A percentile compares a stretch with the other conserved stretches of the same genome.
These are phyloP conservation scores for Exophiala calicioides DNA, from an alignment of 2,329 filamentous ascomycete species.

Conservation along the genomic window DNA sequence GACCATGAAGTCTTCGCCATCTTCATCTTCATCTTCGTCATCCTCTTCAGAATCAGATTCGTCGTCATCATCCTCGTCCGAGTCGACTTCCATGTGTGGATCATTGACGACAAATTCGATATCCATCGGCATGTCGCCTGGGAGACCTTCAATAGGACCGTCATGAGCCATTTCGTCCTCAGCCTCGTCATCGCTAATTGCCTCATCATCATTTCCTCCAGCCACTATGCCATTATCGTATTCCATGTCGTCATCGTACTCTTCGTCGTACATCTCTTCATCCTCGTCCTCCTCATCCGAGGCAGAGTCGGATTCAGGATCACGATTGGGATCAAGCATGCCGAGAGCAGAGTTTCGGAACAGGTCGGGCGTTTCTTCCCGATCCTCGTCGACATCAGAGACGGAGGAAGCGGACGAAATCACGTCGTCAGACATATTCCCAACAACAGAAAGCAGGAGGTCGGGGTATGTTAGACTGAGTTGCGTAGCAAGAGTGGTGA, in stretches of 20 bases:
- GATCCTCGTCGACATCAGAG: constrained; percentile 81
- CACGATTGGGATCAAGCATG: constrained; percentile 83
- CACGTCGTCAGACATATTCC: constrained; percentile 79
- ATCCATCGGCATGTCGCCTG: constrained; percentile 63
- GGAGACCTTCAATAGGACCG: constrained; percentile 63
- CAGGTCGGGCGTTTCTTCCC: constrained; percentile 93
- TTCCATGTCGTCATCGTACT: constrained; percentile 87
- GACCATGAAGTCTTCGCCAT: constrained; percentile 55
- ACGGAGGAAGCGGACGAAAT: constrained; percentile 84
- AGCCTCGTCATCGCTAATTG: constrained; percentile 77
- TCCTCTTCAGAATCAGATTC: constrained; percentile 61
- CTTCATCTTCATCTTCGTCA: constrained; percentile 59
- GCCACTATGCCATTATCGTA: constrained; percentile 73
- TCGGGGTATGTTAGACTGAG: constrained; percentile 71
- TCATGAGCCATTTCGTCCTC: constrained; percentile 79
- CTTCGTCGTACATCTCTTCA: constrained; percentile 84
- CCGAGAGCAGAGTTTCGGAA: constrained; percentile 95
- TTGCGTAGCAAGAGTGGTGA: constrained; percentile 83
- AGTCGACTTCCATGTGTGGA: constrained; percentile 59
- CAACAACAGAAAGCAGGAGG: constrained; percentile 65
- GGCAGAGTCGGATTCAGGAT: constrained; percentile 74
- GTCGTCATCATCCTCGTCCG: constrained; percentile 64
- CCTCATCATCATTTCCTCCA: constrained; percentile 77
- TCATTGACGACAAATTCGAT: constrained; percentile 88
- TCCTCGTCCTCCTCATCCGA: constrained; percentile 70